Evolutionary conservation across 2,329 filamentous ascomycete genomes (phyloP), one percentile per base, ranked within the genome.

Genomic region (Diaporthe caulivora): DNA sequence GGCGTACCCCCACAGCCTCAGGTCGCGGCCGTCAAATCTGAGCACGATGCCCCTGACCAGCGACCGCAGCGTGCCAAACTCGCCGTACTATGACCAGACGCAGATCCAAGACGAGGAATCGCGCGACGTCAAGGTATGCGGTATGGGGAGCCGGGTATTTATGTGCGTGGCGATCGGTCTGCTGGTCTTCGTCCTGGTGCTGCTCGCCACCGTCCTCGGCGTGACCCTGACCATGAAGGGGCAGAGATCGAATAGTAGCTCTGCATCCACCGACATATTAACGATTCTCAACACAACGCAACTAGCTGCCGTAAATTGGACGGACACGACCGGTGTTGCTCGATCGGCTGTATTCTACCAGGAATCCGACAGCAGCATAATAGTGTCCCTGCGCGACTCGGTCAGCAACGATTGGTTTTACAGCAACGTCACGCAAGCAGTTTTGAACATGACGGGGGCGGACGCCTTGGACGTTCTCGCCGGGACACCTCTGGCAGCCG

Each of bases 291-390:
- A 57, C 51, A 68, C 44, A 18, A 64, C 70, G 11, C 51, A 54
- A 44, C n/a, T 72, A n/a, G 60, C 70, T 26, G 70, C 70, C 7
- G 40, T 72, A 21, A 72, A 72, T 13, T 72, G 70, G 70, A 72
- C 70, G 9, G 70, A 72, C 13, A 31, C 70, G 2, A 44, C 58
- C 13, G 60, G 60, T n/a, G 47, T 34, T 15, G 70, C 42, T 21
- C 60, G 70, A 26, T 40, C 60, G 24, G 60, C 60, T n/a, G 7
- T 72, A 0, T 68, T 72, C 37, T 72, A 68, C 40, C 70, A 72
- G n/a, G 70, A 68, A 53, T 40, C 34, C 3, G 34, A 53, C 5
- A 72, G 54, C 53, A 31, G 51, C 21, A 37, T 72, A 15, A 2
- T 72, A 18, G 37, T 72, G 3, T 67, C 70, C 21, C 51, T 72